These are phyloP conservation scores for Trichoderma sp. DNA, from an alignment of 2,329 filamentous ascomycete species.

Conservation along the genomic window DNA sequence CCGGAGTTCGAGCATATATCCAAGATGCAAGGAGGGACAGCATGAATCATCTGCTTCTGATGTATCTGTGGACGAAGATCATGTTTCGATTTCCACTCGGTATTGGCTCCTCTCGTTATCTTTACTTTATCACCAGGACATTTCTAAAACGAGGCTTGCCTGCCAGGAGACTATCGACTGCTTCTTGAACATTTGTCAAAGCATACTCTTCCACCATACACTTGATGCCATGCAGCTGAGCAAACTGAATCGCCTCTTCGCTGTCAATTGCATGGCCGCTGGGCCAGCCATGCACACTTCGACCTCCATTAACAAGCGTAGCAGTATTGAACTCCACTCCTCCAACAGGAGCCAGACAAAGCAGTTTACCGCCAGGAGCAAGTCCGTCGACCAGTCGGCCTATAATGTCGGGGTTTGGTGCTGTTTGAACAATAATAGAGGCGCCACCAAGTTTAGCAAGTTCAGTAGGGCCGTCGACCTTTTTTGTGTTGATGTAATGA, in stretches of 20 bases:
- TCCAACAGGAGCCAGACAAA: constrained; percentile 55
- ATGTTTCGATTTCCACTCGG: too few relatives aligned
- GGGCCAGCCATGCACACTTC: neutral
- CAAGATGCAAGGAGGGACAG: neutral
- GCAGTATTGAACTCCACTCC: neutral
- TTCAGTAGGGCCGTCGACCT: constrained; percentile 46
- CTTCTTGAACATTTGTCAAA: neutral
- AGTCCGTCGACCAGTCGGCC: constrained; percentile 52
- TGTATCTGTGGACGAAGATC: neutral
- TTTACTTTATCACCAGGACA: neutral
- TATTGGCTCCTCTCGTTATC: neutral
- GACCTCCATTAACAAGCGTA: neutral
- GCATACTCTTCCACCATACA: neutral
- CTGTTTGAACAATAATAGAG: constrained; percentile 59
- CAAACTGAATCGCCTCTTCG: neutral
- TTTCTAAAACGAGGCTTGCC: neutral
- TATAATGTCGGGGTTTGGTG: constrained; percentile 57
- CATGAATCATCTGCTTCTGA: neutral
- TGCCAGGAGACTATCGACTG: neutral
- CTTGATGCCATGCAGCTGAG: neutral
- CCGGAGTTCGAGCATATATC: neutral
- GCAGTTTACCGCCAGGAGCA: constrained; percentile 53
- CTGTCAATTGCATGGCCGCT: neutral
- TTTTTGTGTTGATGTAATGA: constrained; percentile 50
- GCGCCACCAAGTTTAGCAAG: constrained; percentile 60